Evolutionary conservation across 768 basidiomycete genomes (phyloP), one percentile per base, ranked within the genome.

Genomic region (Suillus weaverae): DNA sequence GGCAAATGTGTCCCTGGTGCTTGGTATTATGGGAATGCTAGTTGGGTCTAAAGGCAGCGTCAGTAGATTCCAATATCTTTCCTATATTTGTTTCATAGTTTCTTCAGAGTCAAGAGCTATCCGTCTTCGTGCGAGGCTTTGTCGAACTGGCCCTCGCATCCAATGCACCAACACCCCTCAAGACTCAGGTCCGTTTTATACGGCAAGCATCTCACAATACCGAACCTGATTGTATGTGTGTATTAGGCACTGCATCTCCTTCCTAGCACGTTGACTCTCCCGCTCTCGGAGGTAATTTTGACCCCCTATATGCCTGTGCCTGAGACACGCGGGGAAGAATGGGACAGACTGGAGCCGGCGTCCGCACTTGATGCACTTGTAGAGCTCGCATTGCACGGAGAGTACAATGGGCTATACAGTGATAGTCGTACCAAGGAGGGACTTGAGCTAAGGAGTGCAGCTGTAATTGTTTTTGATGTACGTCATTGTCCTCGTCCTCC

Each of bases 111-210:
- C 83, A 84, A 73, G 89, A 91, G 71, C 79, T 79, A 8, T 77
- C 81, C 39, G 74, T 85, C 3, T 89, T 84, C 70, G 84, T 89
- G 0, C 85, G 95, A 61, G 92, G 91, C 75, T 84, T 99, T 33
- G 75, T 95, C 18, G 97, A 99, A 74, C 80, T 96, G 5, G 92
- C 91, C 1, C 83, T 99, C 36, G 90, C 96, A 10, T 96, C 94
- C n/a, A 99, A 99, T 76, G 91, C 93, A 3, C 97, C 97, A 0
- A 89, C 92, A 4, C 68, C 82, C 7, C 78, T 99, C 55, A 99
- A 99, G 79, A 89, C 90, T 5, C 93, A 95, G 83, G 93, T 91
- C 75, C 59, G 74, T 35, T 30, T 35, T 22, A 18, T 32, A 18
- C 44, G 48, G 39, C 14, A 26, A 18, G 18, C 48, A 33, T 39